A percentile compares a stretch with the other conserved stretches of the same genome.
phyloP scores from a whole-genome alignment of 1,284 basidiomycete genomes.

The Stygiomarasmius scandens region DNA sequence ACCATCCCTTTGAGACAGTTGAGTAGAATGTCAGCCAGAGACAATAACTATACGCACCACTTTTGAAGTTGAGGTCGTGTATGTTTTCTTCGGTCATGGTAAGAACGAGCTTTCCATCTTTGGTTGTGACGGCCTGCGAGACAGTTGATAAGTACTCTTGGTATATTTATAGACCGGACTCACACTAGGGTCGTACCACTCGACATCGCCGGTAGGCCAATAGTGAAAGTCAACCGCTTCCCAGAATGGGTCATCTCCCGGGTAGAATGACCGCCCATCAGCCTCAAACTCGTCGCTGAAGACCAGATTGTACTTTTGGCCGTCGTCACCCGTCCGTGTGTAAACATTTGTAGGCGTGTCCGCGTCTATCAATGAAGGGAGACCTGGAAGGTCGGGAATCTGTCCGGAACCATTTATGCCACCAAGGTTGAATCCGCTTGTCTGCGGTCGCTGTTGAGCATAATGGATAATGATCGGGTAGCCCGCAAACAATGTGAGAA shows the following conservation, averaged over 20 bases:
- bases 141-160: too few species aligned
- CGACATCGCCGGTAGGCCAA: constrained; percentile 82
- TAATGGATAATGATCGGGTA: constrained; percentile 77
- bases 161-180: too few species aligned
- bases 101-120: constrained; percentile 76
- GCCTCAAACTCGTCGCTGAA: constrained; percentile 93
- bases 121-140: constrained; percentile 62
- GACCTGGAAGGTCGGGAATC: constrained; percentile 60
- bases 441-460: constrained; percentile 29
- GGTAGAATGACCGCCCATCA: constrained; percentile 78
- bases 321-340: constrained; percentile 66
- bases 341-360: constrained; percentile 65
- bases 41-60: constrained; percentile 45
- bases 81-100: constrained; percentile 64
- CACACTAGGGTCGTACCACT: constrained; percentile 83
- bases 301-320: constrained; percentile 77
- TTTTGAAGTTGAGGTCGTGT: constrained; percentile 79
- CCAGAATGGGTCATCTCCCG: constrained; percentile 81
- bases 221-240: constrained; percentile 53
- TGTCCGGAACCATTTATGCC: constrained; percentile 76
- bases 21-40: constrained; percentile 1
- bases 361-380: constrained; percentile 66
- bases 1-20: constrained; percentile 59
- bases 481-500: constrained; percentile 73
- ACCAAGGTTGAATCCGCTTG: constrained; percentile 72